Evolutionary conservation across 2,329 filamentous ascomycete genomes (phyloP).

Genomic region (Penicillium sp.): DNA sequence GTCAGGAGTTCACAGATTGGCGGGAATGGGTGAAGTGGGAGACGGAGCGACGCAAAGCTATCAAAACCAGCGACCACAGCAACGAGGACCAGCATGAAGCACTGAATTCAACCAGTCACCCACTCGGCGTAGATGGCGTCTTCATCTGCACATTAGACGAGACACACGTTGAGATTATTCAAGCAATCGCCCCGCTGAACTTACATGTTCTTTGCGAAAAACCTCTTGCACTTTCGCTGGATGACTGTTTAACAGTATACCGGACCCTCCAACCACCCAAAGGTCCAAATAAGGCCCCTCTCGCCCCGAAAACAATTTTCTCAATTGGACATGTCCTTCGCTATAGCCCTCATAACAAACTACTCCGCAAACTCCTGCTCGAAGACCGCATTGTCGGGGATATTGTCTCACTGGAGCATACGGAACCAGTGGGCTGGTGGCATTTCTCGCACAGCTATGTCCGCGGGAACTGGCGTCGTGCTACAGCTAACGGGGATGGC

Average conservation of each 20-base stretch:
- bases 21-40: slow-evolving; percentile 74
- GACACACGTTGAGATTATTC: slow-evolving; percentile 78
- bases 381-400: slow-evolving; percentile 78
- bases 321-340: slow-evolving; percentile 91
- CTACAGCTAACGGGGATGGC: slow-evolving; percentile 67
- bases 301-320: slow-evolving; percentile 59
- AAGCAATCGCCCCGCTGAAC: slow-evolving; percentile 65
- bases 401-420: slow-evolving; percentile 81
- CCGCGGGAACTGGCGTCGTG: slow-evolving; percentile 86
- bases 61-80: slow-evolving; percentile 19
- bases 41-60: slow-evolving; percentile 56
- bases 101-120: not conserved
- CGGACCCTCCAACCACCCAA: slow-evolving; percentile 30
- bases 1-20: slow-evolving; percentile 74
- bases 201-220: slow-evolving; percentile 96
- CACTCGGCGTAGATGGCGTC: slow-evolving; percentile 61
- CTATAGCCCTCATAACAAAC: slow-evolving; percentile 89
- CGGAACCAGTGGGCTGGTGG: slow-evolving; percentile 94
- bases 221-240: slow-evolving; percentile 76
- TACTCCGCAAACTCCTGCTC: slow-evolving; percentile 75
- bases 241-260: slow-evolving; percentile 74
- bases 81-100: not conserved
- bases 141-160: slow-evolving; percentile 82
- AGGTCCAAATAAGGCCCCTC: slow-evolving; percentile 19
- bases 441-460: slow-evolving; percentile 92